Evolutionary conservation across 306 rosid genomes (phyloP).

Genomic region (Senna siamea): DNA sequence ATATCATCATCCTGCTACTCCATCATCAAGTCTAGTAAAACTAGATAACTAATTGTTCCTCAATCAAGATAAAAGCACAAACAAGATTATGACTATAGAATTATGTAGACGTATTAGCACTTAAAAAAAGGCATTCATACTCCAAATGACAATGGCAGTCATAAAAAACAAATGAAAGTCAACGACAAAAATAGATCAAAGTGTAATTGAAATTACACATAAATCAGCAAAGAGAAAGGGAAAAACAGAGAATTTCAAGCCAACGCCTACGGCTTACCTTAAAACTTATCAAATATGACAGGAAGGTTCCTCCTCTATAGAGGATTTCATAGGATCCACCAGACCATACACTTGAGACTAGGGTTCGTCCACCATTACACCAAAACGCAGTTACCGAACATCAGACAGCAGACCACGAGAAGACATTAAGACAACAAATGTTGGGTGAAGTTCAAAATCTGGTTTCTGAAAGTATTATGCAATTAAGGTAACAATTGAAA

Average conservation of each 20-base stretch:
- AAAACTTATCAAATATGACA: slow-evolving; percentile 10
- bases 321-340: slow-evolving; percentile 18
- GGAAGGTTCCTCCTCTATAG: not conserved
- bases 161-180: not conserved
- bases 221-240: slow-evolving; percentile 8
- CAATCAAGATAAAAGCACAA: not conserved
- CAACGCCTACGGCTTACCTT: slow-evolving; percentile 10
- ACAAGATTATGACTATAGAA: not conserved
- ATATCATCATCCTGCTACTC: not conserved
- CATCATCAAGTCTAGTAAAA: slow-evolving; percentile 18
- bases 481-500: not conserved
- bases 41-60: not conserved
- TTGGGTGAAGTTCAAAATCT: slow-evolving; percentile 21
- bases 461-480: not conserved
- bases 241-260: not conserved
- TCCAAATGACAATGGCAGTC: slow-evolving; percentile 16
- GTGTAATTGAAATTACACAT: not conserved
- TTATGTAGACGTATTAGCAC: not conserved
- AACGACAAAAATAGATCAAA: slow-evolving; percentile 27
- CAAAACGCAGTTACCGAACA: slow-evolving; percentile 35
- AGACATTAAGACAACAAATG: slow-evolving; percentile 25
- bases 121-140: slow-evolving; percentile 2
- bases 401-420: slow-evolving; percentile 17
- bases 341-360: slow-evolving; percentile 28
- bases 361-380: slow-evolving; percentile 39